Evolutionary conservation across 805 yeast species (phyloP).

Genomic region (Kuraishia ogatae): DNA sequence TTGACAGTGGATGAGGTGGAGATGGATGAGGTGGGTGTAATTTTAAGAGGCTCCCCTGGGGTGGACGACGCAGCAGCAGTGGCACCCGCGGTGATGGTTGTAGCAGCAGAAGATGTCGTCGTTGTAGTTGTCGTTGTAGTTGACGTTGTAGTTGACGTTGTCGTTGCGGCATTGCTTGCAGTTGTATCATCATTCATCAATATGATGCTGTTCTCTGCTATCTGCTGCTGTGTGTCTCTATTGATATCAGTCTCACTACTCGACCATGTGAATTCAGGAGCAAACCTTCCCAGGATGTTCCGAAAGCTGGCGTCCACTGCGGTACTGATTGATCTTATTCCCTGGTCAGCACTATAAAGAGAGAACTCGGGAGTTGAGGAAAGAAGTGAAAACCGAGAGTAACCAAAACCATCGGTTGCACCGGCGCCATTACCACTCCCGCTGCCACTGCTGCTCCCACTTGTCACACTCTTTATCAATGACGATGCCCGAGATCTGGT

Average conservation of each 20-base stretch:
- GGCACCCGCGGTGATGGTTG: conserved; percentile 5
- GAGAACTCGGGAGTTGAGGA: conserved; percentile 12
- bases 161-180: neutral
- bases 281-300: conserved; percentile 23
- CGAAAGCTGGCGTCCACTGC: conserved; percentile 26
- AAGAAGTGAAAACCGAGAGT: conserved; percentile 1
- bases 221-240: conserved; percentile 6
- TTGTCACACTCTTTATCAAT: neutral
- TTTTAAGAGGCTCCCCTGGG: conserved; percentile 3
- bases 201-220: conserved; percentile 17
- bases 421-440: neutral
- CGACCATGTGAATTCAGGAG: conserved; percentile 12
- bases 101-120: conserved; percentile 1
- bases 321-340: conserved; percentile 21
- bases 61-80: neutral
- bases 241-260: conserved; percentile 2
- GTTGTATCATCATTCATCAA: neutral
- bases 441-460: neutral
- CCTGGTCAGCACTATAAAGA: conserved; percentile 26
- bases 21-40: conserved; percentile 21
- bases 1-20: conserved; percentile 13
- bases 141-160: no score
- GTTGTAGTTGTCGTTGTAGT: neutral
- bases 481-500: neutral
- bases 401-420: neutral